Base-by-base conservation (phyloP, 2,329 filamentous ascomycete genomes). In the Sporothrix mexicana region DNA sequence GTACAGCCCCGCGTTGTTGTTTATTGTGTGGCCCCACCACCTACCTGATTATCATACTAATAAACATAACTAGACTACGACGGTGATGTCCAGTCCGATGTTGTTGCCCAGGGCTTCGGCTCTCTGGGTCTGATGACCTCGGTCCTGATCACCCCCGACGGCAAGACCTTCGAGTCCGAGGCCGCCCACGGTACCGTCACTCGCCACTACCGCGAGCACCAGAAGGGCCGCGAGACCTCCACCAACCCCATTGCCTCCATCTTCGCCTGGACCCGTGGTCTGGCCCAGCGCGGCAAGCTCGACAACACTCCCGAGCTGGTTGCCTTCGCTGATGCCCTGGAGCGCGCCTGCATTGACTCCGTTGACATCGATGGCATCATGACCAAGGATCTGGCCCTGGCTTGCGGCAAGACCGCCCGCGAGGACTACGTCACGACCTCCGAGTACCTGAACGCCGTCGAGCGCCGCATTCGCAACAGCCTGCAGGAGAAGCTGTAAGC, bases 221-320 rank as follows among this genome's bases (percentile, higher is more conserved):
- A 98, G 85, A 98, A 98, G 88, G 96, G 96, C 81, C 91, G 91
- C 79, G 94, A 97, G 85, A 99, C 96, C 72, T 97, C 94, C 61
- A 99, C 96, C 77, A 98, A 99, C 90, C 96, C 96, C 74, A 98
- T 98, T 79, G 96, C 96, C 76, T 97, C 94, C 81, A 98, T 99
- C 86, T 99, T 98, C 83, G 96, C 96, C 79, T 99, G 96, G 96
- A 98, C 96, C 74, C 92, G 96, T 74, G 96, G 96, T 79, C 90
- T 99, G 66, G 85, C 93, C 78, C 96, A 98, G 88, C 93, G 96
- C 79, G 96, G 96, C 78, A 92, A 93, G 85, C 90, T 99, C 77
- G 96, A 99, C 84, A 86, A 90, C 70, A 98, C 94, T n/a, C 95
- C 95, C 43, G 95, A 98, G 77, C 87, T 99, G 41, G 90, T 97